phyloP scores from a whole-genome alignment of 768 basidiomycete species.

The Xerocomellus chrysenteron region DNA sequence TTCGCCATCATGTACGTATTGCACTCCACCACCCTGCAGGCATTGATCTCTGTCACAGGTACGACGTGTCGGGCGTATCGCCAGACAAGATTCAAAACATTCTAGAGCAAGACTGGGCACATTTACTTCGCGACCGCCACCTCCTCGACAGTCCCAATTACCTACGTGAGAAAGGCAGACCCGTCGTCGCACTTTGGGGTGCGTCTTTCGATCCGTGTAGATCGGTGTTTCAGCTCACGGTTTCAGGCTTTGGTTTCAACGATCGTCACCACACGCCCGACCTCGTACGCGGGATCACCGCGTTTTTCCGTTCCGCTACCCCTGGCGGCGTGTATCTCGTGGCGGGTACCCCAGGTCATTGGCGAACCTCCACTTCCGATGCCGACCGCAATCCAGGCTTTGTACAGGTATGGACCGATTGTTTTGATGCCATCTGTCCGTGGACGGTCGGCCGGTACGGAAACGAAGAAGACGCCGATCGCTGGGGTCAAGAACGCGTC shows the following conservation, averaged over 20 bases:
- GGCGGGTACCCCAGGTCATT: constrained; percentile 68
- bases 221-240: not conserved
- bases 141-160: constrained; percentile 73
- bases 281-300: constrained; percentile 51
- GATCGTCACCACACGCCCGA: constrained; percentile 60
- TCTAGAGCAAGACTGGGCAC: constrained; percentile 70
- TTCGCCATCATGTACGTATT: constrained; percentile 77
- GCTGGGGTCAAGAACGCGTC: constrained; percentile 61
- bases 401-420: constrained; percentile 67
- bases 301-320: constrained; percentile 57
- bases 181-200: constrained; percentile 79
- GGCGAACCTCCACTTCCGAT: constrained; percentile 71
- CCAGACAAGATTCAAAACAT: constrained; percentile 65
- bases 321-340: constrained; percentile 76
- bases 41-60: constrained; percentile 45
- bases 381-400: constrained; percentile 69
- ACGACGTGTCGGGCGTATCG: constrained; percentile 79
- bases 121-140: constrained; percentile 60
- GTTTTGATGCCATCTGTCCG: constrained; percentile 77
- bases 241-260: constrained; percentile 67
- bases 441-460: constrained; percentile 79
- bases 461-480: constrained; percentile 59
- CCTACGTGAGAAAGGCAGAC: constrained; percentile 63
- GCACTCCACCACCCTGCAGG: not conserved
- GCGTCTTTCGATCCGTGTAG: not conserved